Percentiles rank a stretch among this genome's conserved stretches.
Evolutionary conservation across 208 protist genomes (phyloP).

Genomic region (Phytomonas sp.): DNA sequence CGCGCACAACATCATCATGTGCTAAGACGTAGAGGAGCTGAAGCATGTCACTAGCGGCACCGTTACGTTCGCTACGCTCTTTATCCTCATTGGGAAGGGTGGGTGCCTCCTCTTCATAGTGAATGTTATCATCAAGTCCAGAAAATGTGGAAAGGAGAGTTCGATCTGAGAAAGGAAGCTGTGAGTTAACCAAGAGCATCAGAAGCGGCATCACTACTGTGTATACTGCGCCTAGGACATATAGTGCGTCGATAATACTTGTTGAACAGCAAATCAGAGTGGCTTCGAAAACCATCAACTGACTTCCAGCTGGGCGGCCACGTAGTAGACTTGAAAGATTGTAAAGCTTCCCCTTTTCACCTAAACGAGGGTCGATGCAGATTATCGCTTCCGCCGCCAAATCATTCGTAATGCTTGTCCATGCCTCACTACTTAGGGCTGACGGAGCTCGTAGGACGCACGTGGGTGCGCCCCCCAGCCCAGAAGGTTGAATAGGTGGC

Average conservation of each 20-base stretch:
- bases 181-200: conserved; percentile 49
- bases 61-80: conserved; percentile 13
- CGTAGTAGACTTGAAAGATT: conserved; percentile 67
- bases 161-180: conserved; percentile 46
- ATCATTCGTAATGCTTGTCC: conserved; percentile 19
- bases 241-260: conserved; percentile 65
- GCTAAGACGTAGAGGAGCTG: conserved; percentile 48
- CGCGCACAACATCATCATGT: conserved; percentile 44
- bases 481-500: neutral
- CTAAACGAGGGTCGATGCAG: conserved; percentile 72
- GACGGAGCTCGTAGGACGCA: neutral
- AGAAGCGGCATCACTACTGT: conserved; percentile 67
- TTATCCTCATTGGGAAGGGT: neutral
- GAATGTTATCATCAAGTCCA: neutral
- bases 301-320: conserved; percentile 31
- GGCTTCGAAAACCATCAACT: conserved; percentile 61
- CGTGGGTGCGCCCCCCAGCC: neutral
- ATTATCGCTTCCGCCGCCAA: conserved; percentile 37
- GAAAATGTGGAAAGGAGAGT: conserved; percentile 2
- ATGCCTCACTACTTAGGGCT: neutral
- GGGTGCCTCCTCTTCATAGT: neutral
- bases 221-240: conserved; percentile 54
- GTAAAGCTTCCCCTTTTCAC: conserved; percentile 61
- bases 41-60: conserved; percentile 29
- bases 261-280: conserved; percentile 56